A percentile compares a stretch with the other conserved stretches of the same genome.
phyloP scores from a whole-genome alignment of 768 basidiomycete species.

The Amanita exitialis region DNA sequence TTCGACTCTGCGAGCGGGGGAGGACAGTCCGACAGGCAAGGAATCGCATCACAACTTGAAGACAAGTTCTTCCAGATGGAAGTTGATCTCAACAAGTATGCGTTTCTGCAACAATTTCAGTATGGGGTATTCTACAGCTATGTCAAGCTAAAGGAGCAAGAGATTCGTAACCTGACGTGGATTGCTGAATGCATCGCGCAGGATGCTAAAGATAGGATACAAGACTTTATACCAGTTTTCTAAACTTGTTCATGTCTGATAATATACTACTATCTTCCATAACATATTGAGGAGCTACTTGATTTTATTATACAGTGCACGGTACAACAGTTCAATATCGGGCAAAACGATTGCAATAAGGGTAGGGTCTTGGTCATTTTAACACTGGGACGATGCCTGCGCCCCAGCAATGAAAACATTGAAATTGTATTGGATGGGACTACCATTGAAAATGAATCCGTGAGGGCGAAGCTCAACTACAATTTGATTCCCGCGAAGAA shows the following conservation, averaged over 20 bases:
- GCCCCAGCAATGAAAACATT: conserved; percentile 53
- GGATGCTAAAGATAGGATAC: conserved; percentile 90
- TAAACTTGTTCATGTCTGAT: conserved; percentile 24
- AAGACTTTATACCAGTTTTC: conserved; percentile 90
- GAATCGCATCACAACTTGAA: conserved; percentile 64
- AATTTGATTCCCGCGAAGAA: conserved; percentile 37
- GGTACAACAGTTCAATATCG: neutral
- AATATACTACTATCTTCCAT: neutral
- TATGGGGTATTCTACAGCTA: conserved; percentile 89
- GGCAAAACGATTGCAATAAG: neutral
- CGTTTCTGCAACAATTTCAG: conserved; percentile 96
- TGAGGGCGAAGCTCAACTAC: conserved; percentile 37
- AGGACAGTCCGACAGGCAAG: conserved; percentile 25
- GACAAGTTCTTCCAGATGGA: conserved; percentile 93
- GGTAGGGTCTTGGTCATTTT: neutral
- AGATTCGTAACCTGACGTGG: conserved; percentile 84
- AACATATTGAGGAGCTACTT: neutral
- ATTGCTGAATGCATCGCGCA: conserved; percentile 98
- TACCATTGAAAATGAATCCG: conserved; percentile 43
- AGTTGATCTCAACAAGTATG: conserved; percentile 87
- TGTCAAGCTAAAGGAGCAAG: conserved; percentile 86
- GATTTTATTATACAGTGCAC: neutral
- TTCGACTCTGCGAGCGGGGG: conserved; percentile 39
- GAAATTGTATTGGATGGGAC: conserved; percentile 56
- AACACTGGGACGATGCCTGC: neutral